These are phyloP conservation scores for Lactifluus piperatus DNA, from an alignment of 768 basidiomycete species.

Conservation along the genomic window DNA sequence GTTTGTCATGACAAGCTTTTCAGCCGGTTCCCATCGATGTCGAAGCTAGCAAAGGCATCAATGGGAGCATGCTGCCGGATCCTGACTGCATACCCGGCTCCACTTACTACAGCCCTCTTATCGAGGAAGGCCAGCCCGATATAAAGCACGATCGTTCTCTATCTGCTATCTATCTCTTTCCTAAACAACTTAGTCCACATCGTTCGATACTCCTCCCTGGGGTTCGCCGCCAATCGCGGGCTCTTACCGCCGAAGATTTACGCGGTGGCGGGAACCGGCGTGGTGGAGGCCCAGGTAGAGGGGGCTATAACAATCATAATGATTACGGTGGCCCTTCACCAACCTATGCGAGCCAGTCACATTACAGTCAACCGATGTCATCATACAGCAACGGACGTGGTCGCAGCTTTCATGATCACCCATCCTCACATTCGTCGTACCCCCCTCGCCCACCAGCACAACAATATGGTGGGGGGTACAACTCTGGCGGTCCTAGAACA, in stretches of 20 bases:
- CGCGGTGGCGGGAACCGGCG: constrained; percentile 44
- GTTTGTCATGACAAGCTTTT: constrained; percentile 9
- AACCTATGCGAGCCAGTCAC: constrained; percentile 1
- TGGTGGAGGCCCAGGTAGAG: constrained; percentile 40
- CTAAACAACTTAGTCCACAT: constrained; percentile 78
- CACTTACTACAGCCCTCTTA: constrained; percentile 74
- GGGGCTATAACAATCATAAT: constrained; percentile 22
- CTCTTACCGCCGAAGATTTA: constrained; percentile 61
- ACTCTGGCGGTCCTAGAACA: constrained; percentile 20
- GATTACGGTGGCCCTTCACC: constrained; percentile 13
- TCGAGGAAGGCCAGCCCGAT: constrained; percentile 54
- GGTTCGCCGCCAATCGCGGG: constrained; percentile 45
- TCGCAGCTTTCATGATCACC: constrained; percentile 21
- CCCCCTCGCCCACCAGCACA: constrained; percentile 26
- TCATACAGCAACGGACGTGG: constrained; percentile 21
- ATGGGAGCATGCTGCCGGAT: constrained; percentile 72
- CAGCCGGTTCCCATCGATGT: constrained; percentile 72
- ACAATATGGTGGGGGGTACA: constrained; percentile 27
- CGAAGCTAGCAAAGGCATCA: constrained; percentile 66
- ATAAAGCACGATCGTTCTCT: constrained; percentile 82
- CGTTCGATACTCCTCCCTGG: constrained; percentile 76
- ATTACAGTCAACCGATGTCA: constrained; percentile 5
- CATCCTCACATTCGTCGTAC: constrained; percentile 15
- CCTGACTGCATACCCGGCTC: constrained; percentile 88
- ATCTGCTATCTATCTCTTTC: constrained; percentile 84